Evolutionary conservation across 345 rosid species (phyloP), one percentile per base, ranked within the genome.

Genomic region (Passiflora organensis): DNA sequence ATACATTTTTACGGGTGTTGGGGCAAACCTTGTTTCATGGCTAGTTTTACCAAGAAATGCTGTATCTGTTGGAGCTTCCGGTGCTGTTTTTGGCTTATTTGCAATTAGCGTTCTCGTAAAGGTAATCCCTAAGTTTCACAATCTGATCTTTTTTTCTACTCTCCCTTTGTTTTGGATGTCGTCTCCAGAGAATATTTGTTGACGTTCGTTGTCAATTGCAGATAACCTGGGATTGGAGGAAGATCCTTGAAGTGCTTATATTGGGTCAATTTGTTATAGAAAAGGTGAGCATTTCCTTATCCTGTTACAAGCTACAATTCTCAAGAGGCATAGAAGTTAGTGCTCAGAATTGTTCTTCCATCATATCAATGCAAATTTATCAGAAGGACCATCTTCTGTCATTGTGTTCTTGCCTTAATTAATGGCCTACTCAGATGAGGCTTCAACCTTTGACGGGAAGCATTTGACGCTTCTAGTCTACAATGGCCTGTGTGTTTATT

Each of bases 171-270:
- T 38, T 15, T 10, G 56, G 61, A 60, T 62, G 49, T 58, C 34
- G 50, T 48, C 43, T 38, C 16, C 20, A 47, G 11, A 13, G 6
- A 11, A 11, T 14, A 45, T 58, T 44, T n/a, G 15, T 24, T 6
- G 15, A 2, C n/a, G 13, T 17, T 32, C 17, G 59, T 65, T 60
- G 59, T 60, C 59, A 25, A 24, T 51, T 61, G 65, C 62, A 91
- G 96, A 80, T 91, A 80, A 83, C 93, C 46, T 91, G 95, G 96
- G 90, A 85, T 62, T 91, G 93, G 98, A 83, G 95, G 71, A 91
- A 87, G 78, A 87, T 91, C 65, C 86, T 91, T 47, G 96, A 91
- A 74, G 97, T 87, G 65, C 90, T 87, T 55, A 91, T 91, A 69
- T 59, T 91, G 76, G 96, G 96, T 24, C 97, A 87, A 69, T 87